Conservation (phyloP, 1,284 basidiomycete genomes). For the Marasmius tenuissimus region DNA sequence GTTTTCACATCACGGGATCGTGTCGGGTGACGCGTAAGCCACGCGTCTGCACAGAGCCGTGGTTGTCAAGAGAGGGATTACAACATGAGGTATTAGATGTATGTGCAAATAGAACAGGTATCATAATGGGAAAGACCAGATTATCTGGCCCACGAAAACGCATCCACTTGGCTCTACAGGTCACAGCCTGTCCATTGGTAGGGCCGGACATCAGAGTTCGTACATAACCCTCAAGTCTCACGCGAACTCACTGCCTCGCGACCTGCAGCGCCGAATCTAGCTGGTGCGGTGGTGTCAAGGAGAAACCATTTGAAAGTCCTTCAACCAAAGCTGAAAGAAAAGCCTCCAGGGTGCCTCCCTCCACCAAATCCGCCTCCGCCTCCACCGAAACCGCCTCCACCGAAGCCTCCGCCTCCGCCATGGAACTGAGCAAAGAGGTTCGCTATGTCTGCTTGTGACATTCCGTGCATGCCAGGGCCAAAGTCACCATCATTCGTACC, state of each 20-base stretch:
- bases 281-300: neutral
- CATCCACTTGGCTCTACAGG: no score
- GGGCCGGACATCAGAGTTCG: neutral
- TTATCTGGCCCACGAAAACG: no score
- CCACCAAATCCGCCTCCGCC: slow-evolving; percentile 21
- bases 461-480: slow-evolving; percentile 41
- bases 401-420: slow-evolving; percentile 27
- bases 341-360: slow-evolving; percentile 4
- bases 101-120: no score
- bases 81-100: no score
- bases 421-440: slow-evolving; percentile 67
- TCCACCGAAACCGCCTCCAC: no score
- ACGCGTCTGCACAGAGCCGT: no score
- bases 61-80: no score
- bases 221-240: neutral
- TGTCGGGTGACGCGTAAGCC: no score
- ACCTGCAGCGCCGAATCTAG: neutral
- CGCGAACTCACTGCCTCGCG: neutral
- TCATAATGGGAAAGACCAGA: no score
- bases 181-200: neutral
- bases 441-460: slow-evolving; percentile 52
- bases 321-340: slow-evolving; percentile 1
- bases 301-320: neutral
- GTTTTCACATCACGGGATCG: no score
- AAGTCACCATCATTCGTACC: slow-evolving; percentile 45